Conservation (phyloP, 176 grass and related monocot genomes). For the Carex myosuroides region DNA sequence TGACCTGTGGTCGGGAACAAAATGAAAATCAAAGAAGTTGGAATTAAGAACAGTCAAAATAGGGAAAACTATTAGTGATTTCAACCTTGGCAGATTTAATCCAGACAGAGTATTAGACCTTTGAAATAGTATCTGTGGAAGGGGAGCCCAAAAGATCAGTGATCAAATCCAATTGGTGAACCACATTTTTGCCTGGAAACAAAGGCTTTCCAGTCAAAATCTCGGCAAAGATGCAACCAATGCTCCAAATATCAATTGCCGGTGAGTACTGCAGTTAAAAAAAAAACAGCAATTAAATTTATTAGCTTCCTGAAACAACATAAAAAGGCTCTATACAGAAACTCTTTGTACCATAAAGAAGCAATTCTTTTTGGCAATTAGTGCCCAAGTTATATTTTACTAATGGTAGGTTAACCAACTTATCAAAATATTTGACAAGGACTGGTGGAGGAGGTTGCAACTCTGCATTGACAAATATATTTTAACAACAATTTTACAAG, state of each 20-base stretch:
- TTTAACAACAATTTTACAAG: conserved; percentile 20
- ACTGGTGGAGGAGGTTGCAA: not conserved
- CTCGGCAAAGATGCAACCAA: conserved; percentile 98
- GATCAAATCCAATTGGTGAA: conserved; percentile 98
- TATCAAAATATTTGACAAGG: conserved; percentile 19
- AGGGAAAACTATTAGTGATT: not conserved
- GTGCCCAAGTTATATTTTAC: not conserved
- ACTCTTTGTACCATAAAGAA: conserved; percentile 13
- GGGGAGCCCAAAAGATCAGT: conserved; percentile 91
- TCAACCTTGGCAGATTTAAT: not conserved
- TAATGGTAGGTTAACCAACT: not conserved
- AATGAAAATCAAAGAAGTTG: not conserved
- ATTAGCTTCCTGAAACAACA: not conserved
- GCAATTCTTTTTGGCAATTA: conserved; percentile 6
- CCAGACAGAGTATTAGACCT: conserved; percentile 35
- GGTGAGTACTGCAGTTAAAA: conserved; percentile 68
- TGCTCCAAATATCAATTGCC: conserved; percentile 97
- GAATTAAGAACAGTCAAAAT: not conserved
- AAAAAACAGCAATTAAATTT: conserved; percentile 26
- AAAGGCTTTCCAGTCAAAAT: conserved; percentile 90
- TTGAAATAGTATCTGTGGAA: conserved; percentile 56
- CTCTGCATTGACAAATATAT: not conserved
- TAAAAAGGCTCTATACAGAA: conserved; percentile 8
- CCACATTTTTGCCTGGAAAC: conserved; percentile 99
- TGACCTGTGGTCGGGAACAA: conserved; percentile 41